Percentiles rank a stretch among this genome's conserved stretches.
phyloP scores from a whole-genome alignment of 495 filamentous ascomycete genomes.

The Neurospora cerealis region DNA sequence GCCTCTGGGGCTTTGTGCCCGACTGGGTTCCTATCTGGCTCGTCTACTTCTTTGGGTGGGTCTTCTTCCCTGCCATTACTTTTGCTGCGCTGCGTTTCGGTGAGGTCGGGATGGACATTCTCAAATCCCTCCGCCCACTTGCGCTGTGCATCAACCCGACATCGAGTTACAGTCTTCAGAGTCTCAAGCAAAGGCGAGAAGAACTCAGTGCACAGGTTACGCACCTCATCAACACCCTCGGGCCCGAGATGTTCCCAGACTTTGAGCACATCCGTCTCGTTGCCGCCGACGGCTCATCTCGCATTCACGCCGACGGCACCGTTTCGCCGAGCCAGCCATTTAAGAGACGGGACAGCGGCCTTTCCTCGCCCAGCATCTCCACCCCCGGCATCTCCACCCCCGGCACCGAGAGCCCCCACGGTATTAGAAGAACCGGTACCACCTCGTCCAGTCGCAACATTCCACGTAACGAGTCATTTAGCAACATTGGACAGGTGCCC shows the following conservation, averaged over 20 bases:
- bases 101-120: constrained; percentile 94
- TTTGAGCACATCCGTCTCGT: constrained; percentile 81
- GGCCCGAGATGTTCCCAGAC: constrained; percentile 93
- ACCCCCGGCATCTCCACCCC: neutral
- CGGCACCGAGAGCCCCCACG: constrained; percentile 14
- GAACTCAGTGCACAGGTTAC: constrained; percentile 75
- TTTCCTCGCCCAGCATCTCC: constrained; percentile 9
- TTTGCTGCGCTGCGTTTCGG: constrained; percentile 93
- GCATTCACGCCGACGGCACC: constrained; percentile 7
- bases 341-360: constrained; percentile 16
- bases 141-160: constrained; percentile 80
- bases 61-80: constrained; percentile 79
- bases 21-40: constrained; percentile 71
- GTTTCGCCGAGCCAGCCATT: constrained; percentile 5
- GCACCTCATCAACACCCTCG: constrained; percentile 85
- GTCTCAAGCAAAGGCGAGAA: constrained; percentile 62
- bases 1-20: constrained; percentile 68
- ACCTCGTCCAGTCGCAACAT: constrained; percentile 43
- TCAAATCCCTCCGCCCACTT: constrained; percentile 87
- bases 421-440: constrained; percentile 26
- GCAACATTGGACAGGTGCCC: constrained; percentile 72
- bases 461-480: constrained; percentile 86
- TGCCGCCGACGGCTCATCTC: constrained; percentile 29
- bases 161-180: constrained; percentile 72
- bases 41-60: constrained; percentile 59